A percentile compares a stretch with the other conserved stretches of the same genome.
phyloP scores from a whole-genome alignment of 2,329 filamentous ascomycete species.

The Calonectria crousiana region DNA sequence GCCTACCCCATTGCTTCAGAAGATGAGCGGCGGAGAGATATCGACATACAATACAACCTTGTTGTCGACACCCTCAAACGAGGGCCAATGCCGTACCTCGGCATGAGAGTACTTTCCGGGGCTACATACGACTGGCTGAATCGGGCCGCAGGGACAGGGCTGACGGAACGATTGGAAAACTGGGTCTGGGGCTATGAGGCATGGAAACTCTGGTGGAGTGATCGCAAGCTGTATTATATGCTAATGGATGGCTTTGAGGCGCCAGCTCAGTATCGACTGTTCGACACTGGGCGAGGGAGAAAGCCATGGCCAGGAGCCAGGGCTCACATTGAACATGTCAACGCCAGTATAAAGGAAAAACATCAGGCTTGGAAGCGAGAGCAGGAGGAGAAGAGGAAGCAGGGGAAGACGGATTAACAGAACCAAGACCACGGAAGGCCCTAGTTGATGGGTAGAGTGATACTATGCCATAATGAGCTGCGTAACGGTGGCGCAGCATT shows the following conservation, averaged over 20 bases:
- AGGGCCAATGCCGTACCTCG: slow-evolving; percentile 43
- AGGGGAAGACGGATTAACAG: not conserved
- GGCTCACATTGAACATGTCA: slow-evolving; percentile 46
- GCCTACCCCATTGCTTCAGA: slow-evolving; percentile 33
- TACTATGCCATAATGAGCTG: not conserved
- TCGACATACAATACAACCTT: slow-evolving; percentile 45
- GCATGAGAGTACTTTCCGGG: slow-evolving; percentile 36
- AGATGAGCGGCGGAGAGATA: slow-evolving; percentile 42
- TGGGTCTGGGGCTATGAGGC: slow-evolving; percentile 53
- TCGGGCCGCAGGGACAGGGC: slow-evolving; percentile 56
- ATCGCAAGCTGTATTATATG: slow-evolving; percentile 54
- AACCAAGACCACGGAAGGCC: not conserved
- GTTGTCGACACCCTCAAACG: slow-evolving; percentile 35
- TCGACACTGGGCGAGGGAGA: slow-evolving; percentile 53
- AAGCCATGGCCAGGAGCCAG: slow-evolving; percentile 55
- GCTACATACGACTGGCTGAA: slow-evolving; percentile 53
- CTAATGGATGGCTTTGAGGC: slow-evolving; percentile 54
- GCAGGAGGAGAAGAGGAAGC: slow-evolving; percentile 38
- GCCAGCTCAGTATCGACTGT: slow-evolving; percentile 55
- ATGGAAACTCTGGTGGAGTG: slow-evolving; percentile 58
- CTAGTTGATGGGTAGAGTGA: not conserved
- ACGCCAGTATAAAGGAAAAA: slow-evolving; percentile 37
- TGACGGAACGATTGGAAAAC: slow-evolving; percentile 52
- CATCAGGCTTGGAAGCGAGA: slow-evolving; percentile 38
- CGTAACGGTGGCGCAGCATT: not conserved